Evolutionary conservation across 352 stramenopile genomes (phyloP).

Genomic region (Globisporangium paroecandrum): DNA sequence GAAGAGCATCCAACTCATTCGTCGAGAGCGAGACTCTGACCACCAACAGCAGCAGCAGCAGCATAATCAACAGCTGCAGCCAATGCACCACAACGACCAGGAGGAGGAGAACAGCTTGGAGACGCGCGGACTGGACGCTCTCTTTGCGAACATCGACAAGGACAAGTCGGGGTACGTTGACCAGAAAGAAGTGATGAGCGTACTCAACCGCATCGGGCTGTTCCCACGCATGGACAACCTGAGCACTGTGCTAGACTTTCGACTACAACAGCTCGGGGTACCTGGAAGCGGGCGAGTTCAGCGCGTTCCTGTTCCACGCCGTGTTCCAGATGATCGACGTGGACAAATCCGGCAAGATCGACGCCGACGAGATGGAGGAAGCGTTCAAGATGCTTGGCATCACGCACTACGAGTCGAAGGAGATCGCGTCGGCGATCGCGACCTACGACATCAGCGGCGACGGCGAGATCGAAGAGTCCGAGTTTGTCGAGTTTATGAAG

Average conservation of each 20-base stretch:
- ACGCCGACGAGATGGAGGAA: conserved; percentile 67
- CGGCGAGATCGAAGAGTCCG: conserved; percentile 75
- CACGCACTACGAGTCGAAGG: conserved; percentile 50
- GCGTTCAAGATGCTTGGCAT: conserved; percentile 73
- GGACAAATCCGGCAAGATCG: conserved; percentile 72
- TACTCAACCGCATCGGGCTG: conserved; percentile 65
- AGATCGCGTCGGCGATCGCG: conserved; percentile 60
- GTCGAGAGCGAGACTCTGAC: conserved; percentile 33
- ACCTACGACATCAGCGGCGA: conserved; percentile 74
- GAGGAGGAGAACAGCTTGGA: conserved; percentile 47
- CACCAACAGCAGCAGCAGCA: background rate
- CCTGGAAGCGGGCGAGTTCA: conserved; percentile 60
- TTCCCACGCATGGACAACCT: conserved; percentile 54
- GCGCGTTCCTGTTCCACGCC: conserved; percentile 65
- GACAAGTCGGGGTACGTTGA: conserved; percentile 62
- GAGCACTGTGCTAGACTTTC: conserved; percentile 36
- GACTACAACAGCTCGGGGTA: conserved; percentile 51
- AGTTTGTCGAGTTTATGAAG: conserved; percentile 84
- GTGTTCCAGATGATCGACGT: conserved; percentile 76
- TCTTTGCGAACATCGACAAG: conserved; percentile 64
- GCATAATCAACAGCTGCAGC: background rate
- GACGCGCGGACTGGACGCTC: conserved; percentile 48
- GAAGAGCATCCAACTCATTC: conserved; percentile 39
- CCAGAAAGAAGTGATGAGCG: conserved; percentile 47
- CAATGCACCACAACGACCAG: conserved; percentile 7